Conservation (phyloP, 495 filamentous ascomycete species). For the Cercophora sp. region DNA sequence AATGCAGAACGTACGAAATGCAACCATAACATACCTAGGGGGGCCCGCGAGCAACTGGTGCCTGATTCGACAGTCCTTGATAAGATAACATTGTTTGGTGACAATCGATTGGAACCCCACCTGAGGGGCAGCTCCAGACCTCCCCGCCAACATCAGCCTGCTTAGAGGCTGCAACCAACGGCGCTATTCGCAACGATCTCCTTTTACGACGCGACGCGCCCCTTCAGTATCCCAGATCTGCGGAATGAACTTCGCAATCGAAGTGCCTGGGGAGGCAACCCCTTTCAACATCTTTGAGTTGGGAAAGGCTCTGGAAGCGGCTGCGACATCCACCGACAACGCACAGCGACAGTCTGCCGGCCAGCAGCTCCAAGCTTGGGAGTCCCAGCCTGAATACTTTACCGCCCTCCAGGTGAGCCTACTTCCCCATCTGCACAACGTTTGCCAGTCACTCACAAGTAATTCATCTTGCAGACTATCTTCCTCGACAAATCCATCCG, state of each 20-base stretch:
- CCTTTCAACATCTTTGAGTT: conserved; percentile 62
- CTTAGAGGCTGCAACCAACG: too few species aligned
- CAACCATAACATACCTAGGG: too few species aligned
- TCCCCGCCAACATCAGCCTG: too few species aligned
- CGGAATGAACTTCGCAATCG: conserved; percentile 51
- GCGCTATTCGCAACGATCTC: too few species aligned
- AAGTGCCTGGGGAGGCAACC: conserved; percentile 49
- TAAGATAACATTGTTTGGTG: too few species aligned
- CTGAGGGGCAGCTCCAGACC: too few species aligned
- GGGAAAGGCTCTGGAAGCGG: conserved; percentile 64
- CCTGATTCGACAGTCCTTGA: too few species aligned
- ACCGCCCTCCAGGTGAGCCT: conserved; percentile 66
- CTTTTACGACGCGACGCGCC: too few species aligned
- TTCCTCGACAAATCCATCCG: conserved; percentile 76
- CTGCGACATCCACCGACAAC: conserved; percentile 69
- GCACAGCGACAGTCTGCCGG: conserved; percentile 73
- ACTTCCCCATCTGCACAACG: neutral
- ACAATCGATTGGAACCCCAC: too few species aligned
- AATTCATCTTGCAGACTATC: conserved; percentile 49
- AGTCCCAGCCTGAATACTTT: conserved; percentile 70
- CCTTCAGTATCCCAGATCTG: neutral
- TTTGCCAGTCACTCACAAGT: neutral
- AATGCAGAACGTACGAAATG: too few species aligned
- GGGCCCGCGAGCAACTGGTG: too few species aligned
- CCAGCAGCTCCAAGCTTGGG: conserved; percentile 83